Evolutionary conservation across 495 filamentous ascomycete species (phyloP), one percentile per base, ranked within the genome.

Genomic region (Chaetomium cochliodes): DNA sequence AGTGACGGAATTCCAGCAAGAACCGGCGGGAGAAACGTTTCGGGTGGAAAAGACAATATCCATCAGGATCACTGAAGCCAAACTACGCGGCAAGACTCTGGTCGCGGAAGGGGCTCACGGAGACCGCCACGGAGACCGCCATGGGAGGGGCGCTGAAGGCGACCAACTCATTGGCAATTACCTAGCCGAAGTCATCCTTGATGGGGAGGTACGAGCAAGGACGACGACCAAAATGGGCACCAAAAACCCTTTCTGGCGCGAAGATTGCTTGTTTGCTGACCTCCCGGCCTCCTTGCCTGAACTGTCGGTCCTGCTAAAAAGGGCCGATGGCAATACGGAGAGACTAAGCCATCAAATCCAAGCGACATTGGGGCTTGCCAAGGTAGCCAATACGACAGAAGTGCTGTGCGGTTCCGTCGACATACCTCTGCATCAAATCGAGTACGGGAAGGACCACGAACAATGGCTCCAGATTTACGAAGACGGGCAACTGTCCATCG

Each of bases 191-290:
- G 86, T 97, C n/a, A 83, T 93, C 5, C 78, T 99, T 15, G 94
- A 98, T 75, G 90, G 90, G 15, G 92, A 98, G 69, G 85, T 93
- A 39, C 84, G 93, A 60, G 91, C 91, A 18, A 88, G 91, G 65
- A 97, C 94, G 12, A 88, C 88, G 28, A 87, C 90, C 23, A 93
- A 93, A 75, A 81, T 84, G 63, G 90, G 92, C 61, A 93, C 90
- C 16, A 86, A 85, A 57, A 92, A 87, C 70, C 94, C 92, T 0
- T 96, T 98, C 67, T 99, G 96, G 94, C 83, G 92, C 33, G 94
- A 98, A 78, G 92, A 93, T 49, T 93, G 91, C 69, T 86, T 90
- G 53, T 97, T 97, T 71, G 78, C 80, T 47, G 93, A 97, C 76
- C 81, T 98, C 18, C 92, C 94, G 3, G 82, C 91, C 0, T 83